Percentiles rank a stretch among this genome's conserved stretches.
Evolutionary conservation across 2,329 filamentous ascomycete species (phyloP).

Genomic region (Sclerotinia sclerotiorum): DNA sequence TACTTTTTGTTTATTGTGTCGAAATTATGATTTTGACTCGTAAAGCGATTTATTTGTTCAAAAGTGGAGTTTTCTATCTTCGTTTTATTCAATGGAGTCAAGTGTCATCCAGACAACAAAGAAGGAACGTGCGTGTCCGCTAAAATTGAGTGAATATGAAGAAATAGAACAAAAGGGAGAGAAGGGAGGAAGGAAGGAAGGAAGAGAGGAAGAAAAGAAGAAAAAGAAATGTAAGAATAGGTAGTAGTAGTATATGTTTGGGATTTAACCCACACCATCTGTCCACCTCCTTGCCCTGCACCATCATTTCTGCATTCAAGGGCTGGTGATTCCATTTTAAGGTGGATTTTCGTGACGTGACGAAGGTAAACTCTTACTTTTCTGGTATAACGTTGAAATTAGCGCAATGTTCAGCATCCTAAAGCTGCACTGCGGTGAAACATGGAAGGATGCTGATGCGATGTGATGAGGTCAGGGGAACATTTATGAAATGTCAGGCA

Average conservation of each 20-base stretch:
- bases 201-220: no score
- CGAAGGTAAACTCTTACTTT: background rate
- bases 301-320: background rate
- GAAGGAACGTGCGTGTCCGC: background rate
- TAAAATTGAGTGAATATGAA: background rate
- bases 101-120: background rate
- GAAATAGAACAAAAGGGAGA: background rate
- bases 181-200: no score
- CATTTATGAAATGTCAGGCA: constrained; percentile 10
- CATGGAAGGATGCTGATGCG: background rate
- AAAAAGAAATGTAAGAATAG: background rate
- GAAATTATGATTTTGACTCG: background rate
- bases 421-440: background rate
- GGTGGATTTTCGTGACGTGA: background rate
- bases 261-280: background rate
- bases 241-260: background rate
- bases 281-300: background rate
- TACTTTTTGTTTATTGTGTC: background rate
- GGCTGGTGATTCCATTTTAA: background rate
- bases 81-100: background rate
- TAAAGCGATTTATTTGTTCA: background rate
- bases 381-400: background rate
- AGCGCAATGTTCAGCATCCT: background rate
- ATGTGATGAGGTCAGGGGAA: constrained; percentile 15
- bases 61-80: background rate